Base-by-base conservation (phyloP, 352 stramenopile genomes). In the Phytopythium vexans region DNA sequence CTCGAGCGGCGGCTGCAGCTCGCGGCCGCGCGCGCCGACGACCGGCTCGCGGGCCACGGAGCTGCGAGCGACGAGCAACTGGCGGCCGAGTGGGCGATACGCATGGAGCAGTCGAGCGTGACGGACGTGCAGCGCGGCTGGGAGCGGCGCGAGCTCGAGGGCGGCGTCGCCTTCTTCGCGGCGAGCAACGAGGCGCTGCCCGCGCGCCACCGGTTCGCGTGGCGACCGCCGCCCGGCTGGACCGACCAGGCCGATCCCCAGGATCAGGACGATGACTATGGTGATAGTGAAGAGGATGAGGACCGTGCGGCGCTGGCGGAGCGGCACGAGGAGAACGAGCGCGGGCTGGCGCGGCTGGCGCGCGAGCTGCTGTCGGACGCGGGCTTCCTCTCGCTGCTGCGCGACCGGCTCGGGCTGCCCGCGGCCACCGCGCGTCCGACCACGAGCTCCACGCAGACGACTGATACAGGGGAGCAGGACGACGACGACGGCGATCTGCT, bases 111-210 rank as follows among this genome's bases (percentile, higher is more conserved):
- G 1, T 93, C 80, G 3, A 49, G 66, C 4, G 72, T 88, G 11
- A 38, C 62, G 6, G 62, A 76, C 33, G 78, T 82, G 34, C 71
- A 78, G 21, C 66, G 66, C 8, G 64, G 70, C 32, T 93, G 82
- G 82, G 74, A 91, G 52, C 60, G 59, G 44, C 78, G 80, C 34
- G 72, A 85, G 52, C 66, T 88, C 7, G 79, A 89, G 34, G 73
- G 62, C 42, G 57, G 64, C 5, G 78, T 91, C 21, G 59, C 82
- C 35, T 93, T 93, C 49, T 93, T 87, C 58, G 66, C 80, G 58
- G 72, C 77, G 5, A 51, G 81, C 8, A 89, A 93, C 58, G 45
- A 67, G 16, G 67, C 59, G 15, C 40, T 89, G 34, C 74, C 72
- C 3, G 53, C 58, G 3, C 37, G 48, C 21, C 68, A 72, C 11